A percentile compares a stretch with the other conserved stretches of the same genome.
phyloP scores from a whole-genome alignment of 306 rosid species.

The Lithocarpus polystachyus region DNA sequence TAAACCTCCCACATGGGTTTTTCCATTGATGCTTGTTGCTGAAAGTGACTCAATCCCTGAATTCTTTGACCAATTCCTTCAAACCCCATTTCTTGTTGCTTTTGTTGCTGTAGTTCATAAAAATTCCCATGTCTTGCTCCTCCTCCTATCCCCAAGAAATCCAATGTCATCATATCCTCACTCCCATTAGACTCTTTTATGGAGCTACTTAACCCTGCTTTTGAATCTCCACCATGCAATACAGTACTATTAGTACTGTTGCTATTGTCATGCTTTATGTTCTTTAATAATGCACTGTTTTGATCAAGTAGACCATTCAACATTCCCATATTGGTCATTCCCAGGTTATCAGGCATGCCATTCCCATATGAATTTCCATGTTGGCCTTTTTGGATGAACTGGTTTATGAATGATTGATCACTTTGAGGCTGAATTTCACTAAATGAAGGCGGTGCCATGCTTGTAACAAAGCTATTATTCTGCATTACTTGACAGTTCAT shows the following conservation, averaged over 20 bases:
- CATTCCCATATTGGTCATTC: slow-evolving; percentile 46
- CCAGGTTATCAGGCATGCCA: slow-evolving; percentile 10
- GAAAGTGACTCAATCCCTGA: slow-evolving; percentile 56
- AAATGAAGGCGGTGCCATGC: slow-evolving; percentile 56
- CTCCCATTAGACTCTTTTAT: slow-evolving; percentile 31
- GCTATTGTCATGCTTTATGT: slow-evolving; percentile 39
- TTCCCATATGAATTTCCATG: slow-evolving; percentile 20
- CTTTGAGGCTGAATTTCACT: slow-evolving; percentile 25
- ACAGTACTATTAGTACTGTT: neutral
- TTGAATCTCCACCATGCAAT: slow-evolving; percentile 28
- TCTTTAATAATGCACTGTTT: slow-evolving; percentile 45
- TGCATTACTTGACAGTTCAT: neutral
- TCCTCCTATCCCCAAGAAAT: slow-evolving; percentile 71
- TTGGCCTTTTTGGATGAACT: slow-evolving; percentile 31
- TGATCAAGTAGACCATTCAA: slow-evolving; percentile 53
- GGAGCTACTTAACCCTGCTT: slow-evolving; percentile 6
- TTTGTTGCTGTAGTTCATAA: slow-evolving; percentile 33
- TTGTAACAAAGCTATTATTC: slow-evolving; percentile 17
- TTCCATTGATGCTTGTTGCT: slow-evolving; percentile 40
- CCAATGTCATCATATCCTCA: slow-evolving; percentile 61
- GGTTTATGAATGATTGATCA: slow-evolving; percentile 37
- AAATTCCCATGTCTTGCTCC: slow-evolving; percentile 35
- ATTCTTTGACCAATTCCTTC: slow-evolving; percentile 54
- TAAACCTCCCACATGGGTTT: slow-evolving; percentile 21
- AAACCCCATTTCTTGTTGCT: slow-evolving; percentile 36